A percentile compares a stretch with the other conserved stretches of the same genome.
Evolutionary conservation across 225 moss, liverwort and hornwort species (phyloP).

Genomic region (Sphagnum tenellum): DNA sequence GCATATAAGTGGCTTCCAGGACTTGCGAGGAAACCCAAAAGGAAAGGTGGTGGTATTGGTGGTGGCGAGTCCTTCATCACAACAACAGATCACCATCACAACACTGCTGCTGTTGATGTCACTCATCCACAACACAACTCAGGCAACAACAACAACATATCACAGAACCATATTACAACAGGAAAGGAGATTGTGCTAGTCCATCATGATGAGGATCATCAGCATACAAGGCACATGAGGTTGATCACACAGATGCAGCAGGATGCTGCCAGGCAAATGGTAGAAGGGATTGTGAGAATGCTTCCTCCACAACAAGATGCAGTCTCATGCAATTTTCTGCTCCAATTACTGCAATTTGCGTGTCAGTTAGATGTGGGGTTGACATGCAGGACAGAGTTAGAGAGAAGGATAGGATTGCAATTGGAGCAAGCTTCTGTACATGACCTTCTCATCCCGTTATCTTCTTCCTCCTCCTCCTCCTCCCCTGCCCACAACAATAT

Average conservation of each 20-base stretch:
- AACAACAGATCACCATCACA: no score
- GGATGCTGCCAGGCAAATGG: constrained; percentile 32
- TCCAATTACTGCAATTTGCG: constrained; percentile 69
- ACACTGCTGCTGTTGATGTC: no score
- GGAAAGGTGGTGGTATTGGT: background rate
- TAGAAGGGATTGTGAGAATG: constrained; percentile 59
- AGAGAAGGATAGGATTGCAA: constrained; percentile 68
- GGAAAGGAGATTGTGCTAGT: constrained; percentile 34
- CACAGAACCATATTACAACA: constrained; percentile 7
- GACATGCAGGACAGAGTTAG: constrained; percentile 47
- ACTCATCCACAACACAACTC: constrained; percentile 6
- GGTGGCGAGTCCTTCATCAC: no score
- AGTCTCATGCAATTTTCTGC: constrained; percentile 67
- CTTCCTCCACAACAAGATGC: constrained; percentile 70
- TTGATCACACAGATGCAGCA: constrained; percentile 8
- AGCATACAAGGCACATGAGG: background rate
- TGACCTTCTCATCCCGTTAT: constrained; percentile 73
- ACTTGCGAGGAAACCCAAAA: constrained; percentile 35
- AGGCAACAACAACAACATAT: constrained; percentile 12
- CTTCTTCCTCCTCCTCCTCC: constrained; percentile 12
- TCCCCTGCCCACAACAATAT: no score
- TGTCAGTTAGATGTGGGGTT: constrained; percentile 46
- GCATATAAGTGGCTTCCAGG: constrained; percentile 67
- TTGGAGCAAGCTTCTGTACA: constrained; percentile 82
- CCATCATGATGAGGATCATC: constrained; percentile 10